A percentile compares a stretch with the other conserved stretches of the same genome.
These are phyloP conservation scores for Alternaria sp. DNA, from an alignment of 2,329 filamentous ascomycete genomes.

Conservation along the genomic window DNA sequence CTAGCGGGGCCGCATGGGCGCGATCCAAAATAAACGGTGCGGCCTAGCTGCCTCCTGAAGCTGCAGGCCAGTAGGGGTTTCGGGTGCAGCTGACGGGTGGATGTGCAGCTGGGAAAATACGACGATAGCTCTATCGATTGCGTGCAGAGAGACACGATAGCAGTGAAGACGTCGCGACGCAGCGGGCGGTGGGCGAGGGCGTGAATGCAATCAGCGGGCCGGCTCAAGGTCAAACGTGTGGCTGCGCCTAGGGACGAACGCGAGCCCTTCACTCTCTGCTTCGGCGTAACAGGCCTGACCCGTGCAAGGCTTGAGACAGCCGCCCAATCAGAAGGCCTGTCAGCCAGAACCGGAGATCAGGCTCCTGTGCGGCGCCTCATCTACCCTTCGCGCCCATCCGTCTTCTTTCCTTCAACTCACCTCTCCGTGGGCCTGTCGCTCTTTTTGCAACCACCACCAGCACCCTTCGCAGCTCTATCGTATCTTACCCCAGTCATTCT, in stretches of 20 bases:
- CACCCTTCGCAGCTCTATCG: conserved; percentile 26
- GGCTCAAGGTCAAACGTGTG: conserved; percentile 34
- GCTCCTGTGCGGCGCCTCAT: conserved; percentile 38
- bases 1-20: conserved; percentile 13
- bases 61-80: conserved; percentile 6
- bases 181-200: neutral
- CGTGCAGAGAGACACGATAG: neutral
- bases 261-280: conserved; percentile 15
- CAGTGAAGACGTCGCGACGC: neutral
- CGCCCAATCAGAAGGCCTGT: conserved; percentile 30
- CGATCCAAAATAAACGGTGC: conserved; percentile 30
- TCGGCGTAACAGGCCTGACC: conserved; percentile 24
- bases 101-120: conserved; percentile 16
- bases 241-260: conserved; percentile 21
- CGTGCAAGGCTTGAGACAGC: conserved; percentile 26
- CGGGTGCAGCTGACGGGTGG: conserved; percentile 10
- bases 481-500: conserved; percentile 51
- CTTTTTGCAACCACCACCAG: conserved; percentile 31
- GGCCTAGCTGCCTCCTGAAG: conserved; percentile 24
- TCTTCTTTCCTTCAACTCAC: conserved; percentile 43
- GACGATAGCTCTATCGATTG: conserved; percentile 13
- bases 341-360: conserved; percentile 29
- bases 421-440: conserved; percentile 38
- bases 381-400: conserved; percentile 40
- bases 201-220: conserved; percentile 16